Evolutionary conservation across 352 stramenopile species (phyloP).

Genomic region (Phytophthora agathidicida): DNA sequence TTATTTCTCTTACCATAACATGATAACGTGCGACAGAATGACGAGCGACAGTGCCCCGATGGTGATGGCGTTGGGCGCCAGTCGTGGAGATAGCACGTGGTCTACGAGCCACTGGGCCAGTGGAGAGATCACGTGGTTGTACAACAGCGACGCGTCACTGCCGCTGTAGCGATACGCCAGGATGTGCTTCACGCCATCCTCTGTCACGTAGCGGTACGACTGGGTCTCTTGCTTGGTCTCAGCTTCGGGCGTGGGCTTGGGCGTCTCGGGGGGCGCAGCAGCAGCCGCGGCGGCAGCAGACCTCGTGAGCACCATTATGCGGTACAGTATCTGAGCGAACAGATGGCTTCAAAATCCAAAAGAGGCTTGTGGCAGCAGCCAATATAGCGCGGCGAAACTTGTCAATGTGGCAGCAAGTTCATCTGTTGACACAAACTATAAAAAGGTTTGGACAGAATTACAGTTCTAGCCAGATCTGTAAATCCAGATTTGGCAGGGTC

Average conservation of each 20-base stretch:
- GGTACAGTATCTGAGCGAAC: conserved; percentile 10
- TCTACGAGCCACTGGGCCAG: conserved; percentile 79
- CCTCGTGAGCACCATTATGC: conserved; percentile 31
- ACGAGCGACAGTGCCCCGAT: conserved; percentile 77
- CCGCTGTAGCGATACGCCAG: conserved; percentile 88
- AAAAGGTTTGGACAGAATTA: too few species aligned
- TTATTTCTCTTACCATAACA: conserved; percentile 81
- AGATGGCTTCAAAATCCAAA: too few species aligned
- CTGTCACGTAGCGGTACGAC: conserved; percentile 73
- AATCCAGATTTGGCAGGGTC: too few species aligned
- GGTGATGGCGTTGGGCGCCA: conserved; percentile 87
- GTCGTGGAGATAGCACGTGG: conserved; percentile 64
- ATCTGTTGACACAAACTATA: too few species aligned
- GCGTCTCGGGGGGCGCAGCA: background rate
- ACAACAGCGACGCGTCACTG: conserved; percentile 80
- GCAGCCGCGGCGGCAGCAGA: conserved; percentile 19
- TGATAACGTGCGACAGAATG: conserved; percentile 72
- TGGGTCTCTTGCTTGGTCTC: conserved; percentile 13
- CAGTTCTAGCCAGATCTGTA: too few species aligned
- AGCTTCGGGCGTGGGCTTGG: conserved; percentile 2
- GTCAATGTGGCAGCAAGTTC: too few species aligned
- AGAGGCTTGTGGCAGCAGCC: too few species aligned
- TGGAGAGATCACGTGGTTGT: conserved; percentile 86
- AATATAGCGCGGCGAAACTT: too few species aligned
- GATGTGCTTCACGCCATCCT: conserved; percentile 70